These are phyloP conservation scores for Metschnikowia rubicola DNA, from an alignment of 805 yeast genomes.

Conservation along the genomic window DNA sequence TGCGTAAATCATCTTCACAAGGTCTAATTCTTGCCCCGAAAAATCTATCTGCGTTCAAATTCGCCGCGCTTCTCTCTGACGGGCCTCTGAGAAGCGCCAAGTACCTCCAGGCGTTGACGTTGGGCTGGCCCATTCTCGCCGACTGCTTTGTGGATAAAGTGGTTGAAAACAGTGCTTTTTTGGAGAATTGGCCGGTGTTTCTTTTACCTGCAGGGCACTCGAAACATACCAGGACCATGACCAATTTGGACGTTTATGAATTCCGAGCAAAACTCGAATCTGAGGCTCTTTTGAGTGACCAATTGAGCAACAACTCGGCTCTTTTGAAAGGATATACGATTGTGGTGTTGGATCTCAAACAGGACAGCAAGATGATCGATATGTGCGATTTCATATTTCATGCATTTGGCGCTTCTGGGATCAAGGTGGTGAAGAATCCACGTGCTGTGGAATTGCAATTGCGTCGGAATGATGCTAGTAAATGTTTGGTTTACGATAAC, in stretches of 20 bases:
- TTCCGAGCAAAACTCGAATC: slow-evolving; percentile 39
- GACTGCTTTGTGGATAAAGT: slow-evolving; percentile 54
- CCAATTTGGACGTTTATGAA: slow-evolving; percentile 47
- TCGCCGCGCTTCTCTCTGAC: slow-evolving; percentile 66
- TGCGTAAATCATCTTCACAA: slow-evolving; percentile 10
- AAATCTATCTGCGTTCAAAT: slow-evolving; percentile 19
- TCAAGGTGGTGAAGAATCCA: slow-evolving; percentile 10
- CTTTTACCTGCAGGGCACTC: slow-evolving; percentile 74
- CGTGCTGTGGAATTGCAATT: slow-evolving; percentile 5
- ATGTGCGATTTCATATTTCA: slow-evolving; percentile 44
- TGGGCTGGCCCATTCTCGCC: slow-evolving; percentile 85
- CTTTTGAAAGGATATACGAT: slow-evolving; percentile 33
- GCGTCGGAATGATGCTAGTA: neutral
- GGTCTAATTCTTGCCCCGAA: slow-evolving; percentile 7
- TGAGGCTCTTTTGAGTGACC: slow-evolving; percentile 34
- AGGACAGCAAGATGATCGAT: slow-evolving; percentile 28
- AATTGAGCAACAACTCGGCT: slow-evolving; percentile 37
- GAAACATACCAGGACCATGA: slow-evolving; percentile 36
- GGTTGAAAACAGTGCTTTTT: slow-evolving; percentile 24
- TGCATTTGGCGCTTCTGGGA: slow-evolving; percentile 41
- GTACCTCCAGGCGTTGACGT: slow-evolving; percentile 69
- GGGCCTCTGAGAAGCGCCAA: slow-evolving; percentile 64
- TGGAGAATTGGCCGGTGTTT: slow-evolving; percentile 48
- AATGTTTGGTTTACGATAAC: slow-evolving; percentile 29
- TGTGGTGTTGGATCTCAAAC: slow-evolving; percentile 32